Base-by-base conservation (phyloP, 2,329 filamentous ascomycete species). In the Fusarium phyllophilum region DNA sequence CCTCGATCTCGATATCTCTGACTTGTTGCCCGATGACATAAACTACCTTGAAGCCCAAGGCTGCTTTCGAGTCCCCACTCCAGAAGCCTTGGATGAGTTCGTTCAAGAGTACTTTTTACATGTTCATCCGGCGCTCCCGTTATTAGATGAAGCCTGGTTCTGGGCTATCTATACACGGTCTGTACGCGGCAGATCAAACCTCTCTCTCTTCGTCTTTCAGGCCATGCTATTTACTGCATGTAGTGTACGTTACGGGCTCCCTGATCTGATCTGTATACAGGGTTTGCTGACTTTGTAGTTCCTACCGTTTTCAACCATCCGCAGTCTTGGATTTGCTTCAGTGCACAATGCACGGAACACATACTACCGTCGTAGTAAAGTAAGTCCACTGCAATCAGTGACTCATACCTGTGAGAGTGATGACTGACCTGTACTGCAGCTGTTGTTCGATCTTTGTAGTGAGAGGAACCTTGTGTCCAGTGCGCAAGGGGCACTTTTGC, bases 331-430 rank as follows among this genome's bases (percentile, higher is more conserved):
- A 4, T 73, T 73, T 36, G 24, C 56, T 14, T 71, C 64, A 41
- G 20, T 64, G 11, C 64, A 29, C 8, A 58, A 58, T n/a, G 68
- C 70, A 22, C 52, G 64, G n/a, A 49, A 39, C 9, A 65, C 52
- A n/a, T 73, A 71, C 29, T 73, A 73, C 33, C 64, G 68, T 15
- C 68, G 70, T 22, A 58, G 64, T 14, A 73, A 73, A 36, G 68
- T 65, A 59, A 8, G 54, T 31, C 3, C 14, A 41, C 9, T 7
- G 24, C 20, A 6, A 7, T 13, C 8, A 3, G 8, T 13, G 9
- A 38, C 7, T 18, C 2, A 17, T 24, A 8, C 10, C 8, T 3
- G 34, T n/a, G 15, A 22, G 20, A 15, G 11, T 12, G 13, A n/a
- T 24, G 33, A 44, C 34, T 58, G 6, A n/a, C 39, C 18, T 31